Evolutionary conservation across 345 rosid species (phyloP).

Genomic region (Sisymbrium irio): DNA sequence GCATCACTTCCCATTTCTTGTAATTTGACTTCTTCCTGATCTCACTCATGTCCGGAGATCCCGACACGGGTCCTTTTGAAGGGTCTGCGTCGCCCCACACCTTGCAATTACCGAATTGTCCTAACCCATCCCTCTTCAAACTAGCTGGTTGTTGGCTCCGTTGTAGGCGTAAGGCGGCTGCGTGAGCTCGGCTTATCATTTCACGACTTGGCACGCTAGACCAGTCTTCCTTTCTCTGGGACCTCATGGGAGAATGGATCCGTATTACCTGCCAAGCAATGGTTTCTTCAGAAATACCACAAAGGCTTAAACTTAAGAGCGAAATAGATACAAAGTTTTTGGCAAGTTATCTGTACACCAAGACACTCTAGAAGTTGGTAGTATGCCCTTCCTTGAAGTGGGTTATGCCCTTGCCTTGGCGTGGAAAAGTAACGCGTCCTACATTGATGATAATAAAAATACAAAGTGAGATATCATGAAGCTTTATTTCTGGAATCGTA

Average conservation of each 20-base stretch:
- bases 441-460: background rate
- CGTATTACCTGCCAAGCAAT: slow-evolving; percentile 64
- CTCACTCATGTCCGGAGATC: slow-evolving; percentile 81
- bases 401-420: slow-evolving; percentile 96
- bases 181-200: slow-evolving; percentile 66
- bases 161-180: slow-evolving; percentile 73
- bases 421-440: slow-evolving; percentile 96
- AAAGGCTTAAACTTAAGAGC: background rate
- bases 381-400: slow-evolving; percentile 97
- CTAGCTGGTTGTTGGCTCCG: slow-evolving; percentile 44
- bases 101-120: slow-evolving; percentile 88
- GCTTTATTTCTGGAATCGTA: background rate
- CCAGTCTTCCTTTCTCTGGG: slow-evolving; percentile 74
- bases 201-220: slow-evolving; percentile 80
- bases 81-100: slow-evolving; percentile 78
- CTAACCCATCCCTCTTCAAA: slow-evolving; percentile 36
- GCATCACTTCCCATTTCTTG: slow-evolving; percentile 87
- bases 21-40: slow-evolving; percentile 70
- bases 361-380: slow-evolving; percentile 97
- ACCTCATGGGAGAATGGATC: slow-evolving; percentile 94
- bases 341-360: slow-evolving; percentile 55
- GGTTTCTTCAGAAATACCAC: slow-evolving; percentile 11
- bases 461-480: slow-evolving; percentile 14
- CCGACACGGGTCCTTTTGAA: slow-evolving; percentile 61
- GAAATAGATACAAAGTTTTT: background rate